Evolutionary conservation across 768 basidiomycete genomes (phyloP), one percentile per base, ranked within the genome.

Genomic region (Pholiota molesta): DNA sequence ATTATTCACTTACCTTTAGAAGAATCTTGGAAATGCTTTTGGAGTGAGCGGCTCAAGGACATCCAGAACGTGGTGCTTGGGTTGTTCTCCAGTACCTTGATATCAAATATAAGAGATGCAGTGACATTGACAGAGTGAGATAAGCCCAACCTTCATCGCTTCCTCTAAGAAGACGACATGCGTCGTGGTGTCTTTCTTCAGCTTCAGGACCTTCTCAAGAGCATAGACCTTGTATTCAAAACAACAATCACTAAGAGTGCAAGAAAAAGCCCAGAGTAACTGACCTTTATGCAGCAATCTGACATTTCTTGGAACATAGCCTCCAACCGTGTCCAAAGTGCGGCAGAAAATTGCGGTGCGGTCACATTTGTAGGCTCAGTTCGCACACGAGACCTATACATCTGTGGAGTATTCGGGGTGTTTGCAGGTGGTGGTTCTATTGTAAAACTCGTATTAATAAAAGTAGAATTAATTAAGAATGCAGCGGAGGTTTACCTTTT

Each of bases 51-150:
- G 0, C 90, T 85, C 0, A 98, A 74, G 0, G 91, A 86, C 5
- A 89, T 84, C 97, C 97, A 99, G 75, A 98, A 99, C 2, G 86
- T 88, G 21, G 89, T 83, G 63, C 92, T 96, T 0, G 97, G 97
- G 71, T 91, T 95, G 73, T 88, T 94, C 66, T 99, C 97, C 8
- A 98, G 79, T 5, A 86, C 77, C 93, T 96, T 66, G 11, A 31
- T 11, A 23, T 2, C 10, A 23, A 39, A 39, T 42, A 52, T 49
- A 26, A 31, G 52, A 52, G 40, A 21, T 28, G 47, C 14, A 51
- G 14, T 40, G 9, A 28, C 47, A 53, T 56, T 47, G 52, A 44
- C 17, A 8, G 9, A 45, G 21, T n/a, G 10, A 8, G 7, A 8
- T 63, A 16, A 23, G 17, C 8, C 53, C 44, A 39, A 94, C 94